A percentile compares a stretch with the other conserved stretches of the same genome.
These are phyloP conservation scores for Globisporangium recalcitrans DNA, from an alignment of 352 stramenopile genomes.

Conservation along the genomic window DNA sequence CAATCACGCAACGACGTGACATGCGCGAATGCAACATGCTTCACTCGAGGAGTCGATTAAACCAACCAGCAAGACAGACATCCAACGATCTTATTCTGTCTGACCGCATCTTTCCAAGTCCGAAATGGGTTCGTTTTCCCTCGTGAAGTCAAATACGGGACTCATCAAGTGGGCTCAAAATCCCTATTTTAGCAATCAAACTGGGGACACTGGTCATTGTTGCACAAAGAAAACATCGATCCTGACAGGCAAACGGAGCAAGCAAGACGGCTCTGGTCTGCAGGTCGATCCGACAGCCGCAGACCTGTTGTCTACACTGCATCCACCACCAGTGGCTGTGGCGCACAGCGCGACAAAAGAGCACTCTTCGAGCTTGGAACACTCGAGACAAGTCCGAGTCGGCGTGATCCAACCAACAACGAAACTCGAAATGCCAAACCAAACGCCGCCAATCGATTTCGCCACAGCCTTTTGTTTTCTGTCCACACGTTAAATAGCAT, in stretches of 20 bases:
- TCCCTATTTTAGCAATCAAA: neutral
- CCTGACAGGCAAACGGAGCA: no score
- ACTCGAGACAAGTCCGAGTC: no score
- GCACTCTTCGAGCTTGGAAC: no score
- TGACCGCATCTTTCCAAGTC: neutral
- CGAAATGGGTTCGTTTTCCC: conserved; percentile 8
- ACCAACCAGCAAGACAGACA: no score
- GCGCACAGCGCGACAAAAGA: no score
- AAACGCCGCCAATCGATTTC: no score
- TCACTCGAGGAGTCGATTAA: no score
- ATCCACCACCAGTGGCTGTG: no score
- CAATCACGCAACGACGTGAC: neutral
- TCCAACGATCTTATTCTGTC: conserved; percentile 3
- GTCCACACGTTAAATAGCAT: conserved; percentile 10
- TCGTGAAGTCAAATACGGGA: neutral
- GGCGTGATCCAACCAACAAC: no score
- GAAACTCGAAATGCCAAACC: neutral
- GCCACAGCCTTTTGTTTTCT: neutral
- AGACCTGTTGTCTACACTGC: no score
- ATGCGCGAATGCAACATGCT: neutral
- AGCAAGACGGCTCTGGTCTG: no score
- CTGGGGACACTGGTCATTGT: neutral
- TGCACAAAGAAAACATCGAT: neutral
- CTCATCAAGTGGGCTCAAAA: neutral
- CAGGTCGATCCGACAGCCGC: no score